Evolutionary conservation across 2,329 filamentous ascomycete genomes (phyloP).

Genomic region (Metarhizium humberi): DNA sequence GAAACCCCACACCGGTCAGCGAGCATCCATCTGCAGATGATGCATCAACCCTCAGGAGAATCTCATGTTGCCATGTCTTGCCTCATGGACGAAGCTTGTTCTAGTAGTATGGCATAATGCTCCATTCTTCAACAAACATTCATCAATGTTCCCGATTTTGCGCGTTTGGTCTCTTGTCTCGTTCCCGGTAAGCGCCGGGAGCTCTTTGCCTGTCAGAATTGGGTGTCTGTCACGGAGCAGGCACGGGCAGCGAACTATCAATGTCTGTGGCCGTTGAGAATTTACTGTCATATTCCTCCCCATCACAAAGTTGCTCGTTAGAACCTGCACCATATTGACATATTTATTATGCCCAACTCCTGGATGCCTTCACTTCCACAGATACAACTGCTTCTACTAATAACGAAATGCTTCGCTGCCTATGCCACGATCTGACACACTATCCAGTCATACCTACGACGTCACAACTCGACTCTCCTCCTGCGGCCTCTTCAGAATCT

Average conservation of each 20-base stretch:
- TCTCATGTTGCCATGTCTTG: not conserved
- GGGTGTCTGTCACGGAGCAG: not conserved
- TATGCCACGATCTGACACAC: conserved; percentile 18
- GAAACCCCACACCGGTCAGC: conserved; percentile 7
- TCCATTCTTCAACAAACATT: not conserved
- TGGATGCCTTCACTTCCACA: not conserved
- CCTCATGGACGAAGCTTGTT: not conserved
- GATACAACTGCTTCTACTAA: not conserved
- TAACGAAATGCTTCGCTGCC: conserved; percentile 17
- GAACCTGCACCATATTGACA: not conserved
- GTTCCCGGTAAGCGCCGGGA: not conserved
- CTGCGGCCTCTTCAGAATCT: not conserved
- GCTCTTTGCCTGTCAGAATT: not conserved
- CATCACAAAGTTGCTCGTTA: not conserved
- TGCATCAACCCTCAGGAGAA: not conserved
- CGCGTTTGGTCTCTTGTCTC: not conserved
- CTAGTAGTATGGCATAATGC: not conserved
- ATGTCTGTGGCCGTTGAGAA: not conserved
- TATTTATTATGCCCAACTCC: not conserved
- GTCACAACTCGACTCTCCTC: conserved; percentile 8
- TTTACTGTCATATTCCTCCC: not conserved
- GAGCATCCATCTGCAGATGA: not conserved
- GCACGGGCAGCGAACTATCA: not conserved
- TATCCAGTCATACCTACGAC: conserved; percentile 15
- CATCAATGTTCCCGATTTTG: not conserved